Evolutionary conservation across 2,329 filamentous ascomycete genomes (phyloP), one percentile per base, ranked within the genome.

Genomic region (Sporothrix protearum): DNA sequence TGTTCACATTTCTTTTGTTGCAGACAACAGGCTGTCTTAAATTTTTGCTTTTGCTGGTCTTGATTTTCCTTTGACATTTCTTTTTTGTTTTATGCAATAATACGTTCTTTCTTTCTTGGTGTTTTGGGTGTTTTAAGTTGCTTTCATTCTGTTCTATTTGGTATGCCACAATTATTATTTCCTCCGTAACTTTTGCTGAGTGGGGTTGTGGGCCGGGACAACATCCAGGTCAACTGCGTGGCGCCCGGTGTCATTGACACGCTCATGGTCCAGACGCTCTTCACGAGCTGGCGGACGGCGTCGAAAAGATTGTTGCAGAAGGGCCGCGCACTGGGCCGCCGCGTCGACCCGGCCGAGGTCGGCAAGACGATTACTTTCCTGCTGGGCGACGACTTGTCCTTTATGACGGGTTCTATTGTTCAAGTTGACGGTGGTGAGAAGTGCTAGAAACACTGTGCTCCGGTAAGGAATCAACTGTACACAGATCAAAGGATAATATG

Each of bases 331-430:
- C 47, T 82, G 70, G 80, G 80, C 3, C 78, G 83, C 3, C 79
- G 87, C 72, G 85, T 83, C 0, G 79, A 79, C 72, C 83, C 85
- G 0, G 82, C 84, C 16, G 85, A 88, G 71, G 81, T 87, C 57
- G 85, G 85, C 0, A 80, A 81, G 64, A 79, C 80, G 1, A 80
- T 86, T 55, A 72, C 73, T 4, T 86, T 85, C 71, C 87, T 64
- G 68, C 78, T 80, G 4, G 78, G 80, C 0, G 79, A 80, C 30
- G 74, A 75, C 19, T 75, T 75, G 45, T 81, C 55, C 7, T 70
- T 70, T 33, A 30, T 70, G 39, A 70, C 55, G 28, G 68, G 68
- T 9, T 36, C 70, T 19, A 8, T 71, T 33, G 36, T 71, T 6
- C 64, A 45, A 7, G 39, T 71, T 12, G 69, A 71, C 36, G 69